Percentiles rank a stretch among this genome's conserved stretches.
Evolutionary conservation across 352 stramenopile genomes (phyloP).

Genomic region (Albugo laibachii): DNA sequence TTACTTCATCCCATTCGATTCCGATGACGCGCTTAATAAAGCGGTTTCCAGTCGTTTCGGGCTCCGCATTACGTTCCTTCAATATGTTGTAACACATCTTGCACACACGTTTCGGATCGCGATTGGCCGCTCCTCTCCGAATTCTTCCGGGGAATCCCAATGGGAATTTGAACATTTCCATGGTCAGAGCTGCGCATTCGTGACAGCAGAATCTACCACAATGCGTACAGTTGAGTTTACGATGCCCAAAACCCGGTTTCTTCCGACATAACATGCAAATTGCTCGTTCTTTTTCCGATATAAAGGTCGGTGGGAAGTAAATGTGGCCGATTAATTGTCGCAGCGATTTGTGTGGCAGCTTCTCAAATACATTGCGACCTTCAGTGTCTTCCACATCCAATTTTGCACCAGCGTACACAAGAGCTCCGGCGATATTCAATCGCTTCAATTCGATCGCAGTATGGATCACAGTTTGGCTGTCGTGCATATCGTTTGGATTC

Average conservation of each 20-base stretch:
- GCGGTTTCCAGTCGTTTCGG: slow-evolving; percentile 26
- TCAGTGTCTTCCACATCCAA: slow-evolving; percentile 75
- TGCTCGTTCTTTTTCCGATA: slow-evolving; percentile 63
- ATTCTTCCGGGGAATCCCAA: slow-evolving; percentile 67
- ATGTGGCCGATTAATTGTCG: slow-evolving; percentile 62
- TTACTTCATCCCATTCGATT: slow-evolving; percentile 80
- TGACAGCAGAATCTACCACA: slow-evolving; percentile 56
- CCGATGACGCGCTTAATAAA: slow-evolving; percentile 71
- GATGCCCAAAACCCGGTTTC: slow-evolving; percentile 73
- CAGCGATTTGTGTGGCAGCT: slow-evolving; percentile 46
- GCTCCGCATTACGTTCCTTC: slow-evolving; percentile 53
- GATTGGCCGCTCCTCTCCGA: slow-evolving; percentile 33
- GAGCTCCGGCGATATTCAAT: slow-evolving; percentile 55
- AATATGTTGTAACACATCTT: slow-evolving; percentile 77
- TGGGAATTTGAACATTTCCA: slow-evolving; percentile 66
- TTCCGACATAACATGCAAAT: slow-evolving; percentile 75
- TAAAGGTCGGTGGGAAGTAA: slow-evolving; percentile 75
- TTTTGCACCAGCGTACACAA: slow-evolving; percentile 67
- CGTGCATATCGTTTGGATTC: slow-evolving; percentile 80
- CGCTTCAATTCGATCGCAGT: slow-evolving; percentile 40
- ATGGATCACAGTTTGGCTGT: slow-evolving; percentile 74
- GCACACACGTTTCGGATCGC: slow-evolving; percentile 55
- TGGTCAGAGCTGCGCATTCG: slow-evolving; percentile 36
- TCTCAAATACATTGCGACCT: slow-evolving; percentile 71
- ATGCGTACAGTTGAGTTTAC: slow-evolving; percentile 76